phyloP scores from a whole-genome alignment of 2,329 filamentous ascomycete species.

The Nemania abortiva region DNA sequence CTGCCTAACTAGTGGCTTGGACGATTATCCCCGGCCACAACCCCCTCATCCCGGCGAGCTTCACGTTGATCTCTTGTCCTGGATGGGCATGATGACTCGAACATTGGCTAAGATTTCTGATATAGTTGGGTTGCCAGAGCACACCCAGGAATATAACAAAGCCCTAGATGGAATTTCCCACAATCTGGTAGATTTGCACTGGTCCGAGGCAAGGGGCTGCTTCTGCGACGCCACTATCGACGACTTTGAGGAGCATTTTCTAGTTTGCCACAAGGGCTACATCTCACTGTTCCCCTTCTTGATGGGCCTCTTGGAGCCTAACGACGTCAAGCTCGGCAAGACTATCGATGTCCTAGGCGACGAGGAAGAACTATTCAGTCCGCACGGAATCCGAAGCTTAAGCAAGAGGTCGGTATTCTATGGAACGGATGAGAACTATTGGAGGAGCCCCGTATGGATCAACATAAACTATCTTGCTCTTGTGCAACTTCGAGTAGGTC shows the following conservation, averaged over 20 bases:
- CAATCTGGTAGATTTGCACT: conserved; percentile 94
- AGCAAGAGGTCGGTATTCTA: conserved; percentile 87
- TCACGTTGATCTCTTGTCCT: conserved; percentile 92
- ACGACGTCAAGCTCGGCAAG: conserved; percentile 79
- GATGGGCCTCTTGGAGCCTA: conserved; percentile 79
- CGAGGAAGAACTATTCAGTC: conserved; percentile 89
- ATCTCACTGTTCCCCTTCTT: conserved; percentile 94
- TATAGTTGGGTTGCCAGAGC: conserved; percentile 80
- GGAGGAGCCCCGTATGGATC: conserved; percentile 94
- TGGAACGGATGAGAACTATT: conserved; percentile 95
- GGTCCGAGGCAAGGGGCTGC: conserved; percentile 81
- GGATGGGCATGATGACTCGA: conserved; percentile 96
- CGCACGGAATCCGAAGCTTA: conserved; percentile 88
- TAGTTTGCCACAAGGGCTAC: conserved; percentile 97
- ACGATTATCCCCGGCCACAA: conserved; percentile 94
- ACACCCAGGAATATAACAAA: conserved; percentile 77
- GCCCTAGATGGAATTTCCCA: conserved; percentile 81
- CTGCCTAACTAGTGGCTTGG: conserved; percentile 91
- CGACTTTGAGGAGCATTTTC: conserved; percentile 88
- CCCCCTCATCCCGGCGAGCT: conserved; percentile 96
- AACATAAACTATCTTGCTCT: conserved; percentile 94
- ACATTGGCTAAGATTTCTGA: conserved; percentile 84
- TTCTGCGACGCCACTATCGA: conserved; percentile 98
- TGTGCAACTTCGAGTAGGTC: conserved; percentile 79
- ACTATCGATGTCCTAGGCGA: conserved; percentile 83